Conservation (phyloP, 306 rosid genomes). For the Elaeagnus macrophylla region DNA sequence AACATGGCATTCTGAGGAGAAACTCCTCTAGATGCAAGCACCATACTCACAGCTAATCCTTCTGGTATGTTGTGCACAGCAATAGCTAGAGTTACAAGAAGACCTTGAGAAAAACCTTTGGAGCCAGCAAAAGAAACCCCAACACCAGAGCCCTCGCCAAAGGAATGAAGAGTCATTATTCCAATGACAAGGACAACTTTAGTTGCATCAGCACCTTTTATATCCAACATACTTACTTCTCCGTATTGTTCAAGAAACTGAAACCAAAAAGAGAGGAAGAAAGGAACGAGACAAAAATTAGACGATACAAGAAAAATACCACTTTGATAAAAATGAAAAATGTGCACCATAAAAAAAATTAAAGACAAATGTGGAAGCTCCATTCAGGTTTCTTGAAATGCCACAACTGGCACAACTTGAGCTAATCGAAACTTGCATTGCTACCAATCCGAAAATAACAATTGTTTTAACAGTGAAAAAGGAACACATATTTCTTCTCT, state of each 20-base stretch:
- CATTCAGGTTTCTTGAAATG: not conserved
- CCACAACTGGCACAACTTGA: not conserved
- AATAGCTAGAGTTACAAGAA: conserved; percentile 93
- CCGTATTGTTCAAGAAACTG: conserved; percentile 98
- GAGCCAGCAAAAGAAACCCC: conserved; percentile 99
- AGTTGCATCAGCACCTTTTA: conserved; percentile 96
- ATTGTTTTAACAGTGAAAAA: conserved; percentile 1
- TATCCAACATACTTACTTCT: conserved; percentile 96
- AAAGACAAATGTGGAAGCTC: not conserved
- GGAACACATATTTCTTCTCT: conserved; percentile 1
- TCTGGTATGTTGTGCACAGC: conserved; percentile 99
- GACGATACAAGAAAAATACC: conserved; percentile 15
- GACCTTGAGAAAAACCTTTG: conserved; percentile 94
- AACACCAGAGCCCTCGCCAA: conserved; percentile 99
- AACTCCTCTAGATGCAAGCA: conserved; percentile 94
- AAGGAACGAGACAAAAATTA: conserved; percentile 14
- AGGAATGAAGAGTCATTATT: conserved; percentile 97
- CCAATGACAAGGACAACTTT: conserved; percentile 95
- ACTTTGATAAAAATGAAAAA: not conserved
- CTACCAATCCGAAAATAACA: not conserved
- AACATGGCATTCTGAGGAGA: conserved; percentile 97
- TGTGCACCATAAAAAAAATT: no score
- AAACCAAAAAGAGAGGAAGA: conserved; percentile 22
- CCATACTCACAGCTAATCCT: conserved; percentile 99
- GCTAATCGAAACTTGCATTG: not conserved